These are phyloP conservation scores for Exserohilum turcica DNA, from an alignment of 2,329 filamentous ascomycete genomes.

Conservation along the genomic window DNA sequence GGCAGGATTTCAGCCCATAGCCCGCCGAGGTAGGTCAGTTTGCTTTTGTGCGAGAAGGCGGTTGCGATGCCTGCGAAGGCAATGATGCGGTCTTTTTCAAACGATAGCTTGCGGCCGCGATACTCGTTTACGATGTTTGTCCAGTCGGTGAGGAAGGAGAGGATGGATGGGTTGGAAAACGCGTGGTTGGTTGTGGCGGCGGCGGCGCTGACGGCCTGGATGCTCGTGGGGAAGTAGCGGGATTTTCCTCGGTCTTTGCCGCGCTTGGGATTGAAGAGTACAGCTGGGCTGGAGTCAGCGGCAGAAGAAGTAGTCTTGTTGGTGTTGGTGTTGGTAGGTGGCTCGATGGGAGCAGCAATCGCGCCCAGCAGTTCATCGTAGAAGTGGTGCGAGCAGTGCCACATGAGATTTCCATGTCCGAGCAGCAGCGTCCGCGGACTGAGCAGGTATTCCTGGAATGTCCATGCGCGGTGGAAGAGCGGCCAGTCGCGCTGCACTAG, in stretches of 20 bases:
- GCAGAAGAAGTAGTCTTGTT: not conserved
- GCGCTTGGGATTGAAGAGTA: not conserved
- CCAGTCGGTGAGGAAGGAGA: conserved; percentile 9
- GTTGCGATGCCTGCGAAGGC: conserved; percentile 16
- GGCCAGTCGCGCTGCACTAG: conserved; percentile 13
- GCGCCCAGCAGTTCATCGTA: conserved; percentile 16
- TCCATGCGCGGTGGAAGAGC: conserved; percentile 23
- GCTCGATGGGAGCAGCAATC: not conserved
- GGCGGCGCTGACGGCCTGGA: not conserved
- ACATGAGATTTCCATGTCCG: conserved; percentile 20
- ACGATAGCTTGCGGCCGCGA: not conserved
- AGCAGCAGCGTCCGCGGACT: conserved; percentile 16
- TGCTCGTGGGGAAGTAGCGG: conserved; percentile 7
- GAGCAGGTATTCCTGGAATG: conserved; percentile 26
- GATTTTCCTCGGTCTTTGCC: conserved; percentile 5
- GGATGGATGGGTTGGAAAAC: not conserved
- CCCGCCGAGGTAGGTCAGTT: conserved; percentile 16
- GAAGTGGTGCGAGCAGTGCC: conserved; percentile 14
- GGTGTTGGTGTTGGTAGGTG: not conserved
- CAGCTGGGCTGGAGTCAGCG: no score
- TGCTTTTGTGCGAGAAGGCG: not conserved
- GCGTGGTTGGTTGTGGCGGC: not conserved
- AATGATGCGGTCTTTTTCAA: conserved; percentile 10
- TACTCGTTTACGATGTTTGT: conserved; percentile 11
- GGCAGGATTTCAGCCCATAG: conserved; percentile 8